A percentile compares a stretch with the other conserved stretches of the same genome.
phyloP scores from a whole-genome alignment of 768 basidiomycete genomes.

The Gymnopilus dilepis region DNA sequence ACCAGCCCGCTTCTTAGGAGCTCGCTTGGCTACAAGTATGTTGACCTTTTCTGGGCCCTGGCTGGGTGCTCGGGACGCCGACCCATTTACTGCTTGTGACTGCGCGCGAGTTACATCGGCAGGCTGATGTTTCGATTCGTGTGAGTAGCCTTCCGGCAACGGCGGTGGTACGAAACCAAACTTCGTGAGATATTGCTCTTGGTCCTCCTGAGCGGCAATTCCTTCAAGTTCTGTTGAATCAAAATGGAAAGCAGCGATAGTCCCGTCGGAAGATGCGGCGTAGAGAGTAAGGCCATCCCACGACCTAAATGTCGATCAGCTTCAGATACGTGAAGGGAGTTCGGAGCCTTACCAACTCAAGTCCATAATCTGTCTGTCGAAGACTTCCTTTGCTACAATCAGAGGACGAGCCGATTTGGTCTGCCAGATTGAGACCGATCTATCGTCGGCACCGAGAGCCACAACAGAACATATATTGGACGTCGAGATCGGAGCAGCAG shows the following conservation, averaged over 20 bases:
- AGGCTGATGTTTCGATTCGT: constrained; percentile 44
- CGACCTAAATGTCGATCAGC: constrained; percentile 62
- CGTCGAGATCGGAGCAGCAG: constrained; percentile 67
- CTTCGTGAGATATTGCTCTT: constrained; percentile 80
- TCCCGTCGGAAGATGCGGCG: constrained; percentile 95
- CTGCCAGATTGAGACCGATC: constrained; percentile 95
- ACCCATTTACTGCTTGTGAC: constrained; percentile 37
- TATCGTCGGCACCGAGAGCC: constrained; percentile 92
- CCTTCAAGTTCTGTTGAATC: constrained; percentile 81
- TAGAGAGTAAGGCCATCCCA: constrained; percentile 91
- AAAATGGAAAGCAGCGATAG: constrained; percentile 88
- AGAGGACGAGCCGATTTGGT: constrained; percentile 90
- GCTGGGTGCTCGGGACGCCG: constrained; percentile 37
- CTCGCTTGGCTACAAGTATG: constrained; percentile 76
- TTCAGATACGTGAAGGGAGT: constrained; percentile 10
- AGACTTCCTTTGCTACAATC: constrained; percentile 92
- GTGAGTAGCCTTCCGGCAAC: constrained; percentile 74
- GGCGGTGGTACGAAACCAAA: constrained; percentile 77
- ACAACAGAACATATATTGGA: constrained; percentile 91
- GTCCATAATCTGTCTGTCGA: constrained; percentile 94
- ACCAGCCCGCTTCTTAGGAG: constrained; percentile 62
- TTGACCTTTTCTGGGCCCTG: constrained; percentile 67
- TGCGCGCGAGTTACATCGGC: constrained; percentile 37
- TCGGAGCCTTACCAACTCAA: constrained; percentile 78
- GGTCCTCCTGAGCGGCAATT: constrained; percentile 73